Base-by-base conservation (phyloP, 139 green algal species). In the Dunaliella primolecta region DNA sequence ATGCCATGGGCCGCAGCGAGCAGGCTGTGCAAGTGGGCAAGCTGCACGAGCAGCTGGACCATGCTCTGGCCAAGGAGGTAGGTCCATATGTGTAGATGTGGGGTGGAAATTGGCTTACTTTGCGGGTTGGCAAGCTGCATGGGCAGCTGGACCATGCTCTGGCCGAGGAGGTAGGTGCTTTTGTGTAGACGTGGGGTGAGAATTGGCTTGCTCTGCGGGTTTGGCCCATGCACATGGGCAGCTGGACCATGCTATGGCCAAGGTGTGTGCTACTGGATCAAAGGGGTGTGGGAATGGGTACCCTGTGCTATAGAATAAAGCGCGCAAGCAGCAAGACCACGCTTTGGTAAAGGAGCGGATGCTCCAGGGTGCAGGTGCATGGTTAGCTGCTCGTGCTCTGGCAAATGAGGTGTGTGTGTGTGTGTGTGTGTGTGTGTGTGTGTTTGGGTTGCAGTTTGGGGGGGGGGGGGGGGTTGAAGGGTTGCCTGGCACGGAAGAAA, bases 311-410 rank as follows among this genome's bases (percentile, higher is more conserved):
- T 30, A 92, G 3, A 90, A 86, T 36, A 91, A 91, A 85, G 83
- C 93, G 81, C 89, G 92, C 81, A 35, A 88, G 76, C 88, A 93
- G 84, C 78, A 93, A 57, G 89, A 94, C 55, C 91, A 94, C 64
- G 83, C 57, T n/a, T 56, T 85, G 37, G 76, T 46, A 71, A 84
- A 86, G 64, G 76, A 89, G 86, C n/a, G n/a, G n/a, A n/a, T n/a
- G n/a, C n/a, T n/a, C n/a, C n/a, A n/a, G 85, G 84, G 72, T 0
- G 75, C 23, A n/a, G n/a, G n/a, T n/a, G n/a, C n/a, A n/a, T n/a
- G n/a, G n/a, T n/a, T n/a, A n/a, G n/a, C n/a, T n/a, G n/a, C n/a
- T n/a, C n/a, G n/a, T n/a, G n/a, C n/a, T n/a, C n/a, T n/a, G n/a
- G n/a, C n/a, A n/a, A n/a, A n/a, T n/a, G n/a, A n/a, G n/a, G 29